phyloP scores from a whole-genome alignment of 768 basidiomycete species.

The Trichaptum fuscoviolaceum region DNA sequence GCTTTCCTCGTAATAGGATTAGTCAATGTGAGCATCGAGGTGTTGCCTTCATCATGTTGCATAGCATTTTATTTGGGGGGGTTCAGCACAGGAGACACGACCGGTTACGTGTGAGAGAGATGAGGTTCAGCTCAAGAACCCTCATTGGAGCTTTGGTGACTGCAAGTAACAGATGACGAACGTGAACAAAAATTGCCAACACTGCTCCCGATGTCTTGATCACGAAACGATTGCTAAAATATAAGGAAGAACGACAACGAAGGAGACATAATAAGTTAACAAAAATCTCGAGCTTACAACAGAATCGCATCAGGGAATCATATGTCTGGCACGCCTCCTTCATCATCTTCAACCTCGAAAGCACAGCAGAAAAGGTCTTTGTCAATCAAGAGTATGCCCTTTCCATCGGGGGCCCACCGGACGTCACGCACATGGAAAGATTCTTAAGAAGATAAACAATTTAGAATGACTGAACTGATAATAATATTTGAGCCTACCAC shows the following conservation, averaged over 20 bases:
- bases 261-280: neutral
- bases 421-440: constrained; percentile 68
- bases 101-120: no score
- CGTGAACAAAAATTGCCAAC: neutral
- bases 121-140: no score
- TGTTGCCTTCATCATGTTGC: no score
- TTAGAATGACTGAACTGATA: constrained; percentile 9
- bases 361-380: constrained; percentile 82
- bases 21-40: no score
- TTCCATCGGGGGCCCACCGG: constrained; percentile 83
- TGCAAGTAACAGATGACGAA: no score
- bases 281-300: constrained; percentile 1
- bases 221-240: neutral
- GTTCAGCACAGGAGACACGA: no score
- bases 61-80: no score
- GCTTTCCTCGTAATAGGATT: no score
- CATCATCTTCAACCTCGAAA: constrained; percentile 63
- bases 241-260: neutral
- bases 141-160: no score
- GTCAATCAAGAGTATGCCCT: constrained; percentile 69
- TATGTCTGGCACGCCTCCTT: neutral
- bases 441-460: constrained; percentile 32
- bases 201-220: neutral
- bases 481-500: constrained; percentile 28
- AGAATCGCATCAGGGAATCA: neutral